Percentiles rank a stretch among this genome's conserved stretches.
phyloP scores from a whole-genome alignment of 192 early-diverging fungal genomes.

The Radiomyces spectabilis region DNA sequence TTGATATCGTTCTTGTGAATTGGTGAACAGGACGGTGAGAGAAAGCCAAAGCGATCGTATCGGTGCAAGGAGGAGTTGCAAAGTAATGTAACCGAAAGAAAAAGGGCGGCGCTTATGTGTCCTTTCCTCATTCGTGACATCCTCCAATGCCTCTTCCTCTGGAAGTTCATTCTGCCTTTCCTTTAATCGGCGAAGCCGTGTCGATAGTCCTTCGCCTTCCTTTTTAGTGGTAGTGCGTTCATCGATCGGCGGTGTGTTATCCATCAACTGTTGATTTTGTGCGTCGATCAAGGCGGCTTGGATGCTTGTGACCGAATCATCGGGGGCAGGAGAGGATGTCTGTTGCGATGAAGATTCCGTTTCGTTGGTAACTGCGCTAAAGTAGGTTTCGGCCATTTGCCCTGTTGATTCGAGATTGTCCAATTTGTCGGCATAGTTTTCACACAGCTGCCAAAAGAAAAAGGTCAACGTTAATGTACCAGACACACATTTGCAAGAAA shows the following conservation, averaged over 20 bases:
- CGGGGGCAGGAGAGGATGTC: too few species aligned
- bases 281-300: neutral
- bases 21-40: conserved; percentile 11
- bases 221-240: neutral
- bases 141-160: neutral
- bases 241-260: too few species aligned
- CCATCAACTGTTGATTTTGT: too few species aligned
- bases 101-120: conserved; percentile 3
- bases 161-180: conserved; percentile 8
- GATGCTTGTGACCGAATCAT: too few species aligned
- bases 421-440: conserved; percentile 4
- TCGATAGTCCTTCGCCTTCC: neutral
- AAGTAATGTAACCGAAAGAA: conserved; percentile 25
- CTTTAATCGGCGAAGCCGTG: conserved; percentile 6
- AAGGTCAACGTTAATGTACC: neutral
- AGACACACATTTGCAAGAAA: neutral
- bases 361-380: conserved; percentile 5
- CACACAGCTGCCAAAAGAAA: conserved; percentile 5
- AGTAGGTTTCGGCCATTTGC: conserved; percentile 9
- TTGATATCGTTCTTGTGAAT: conserved; percentile 29
- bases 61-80: conserved; percentile 21
- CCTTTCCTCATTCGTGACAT: neutral
- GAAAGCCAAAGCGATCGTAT: conserved; percentile 13
- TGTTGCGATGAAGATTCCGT: neutral
- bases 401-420: conserved; percentile 16